These are phyloP conservation scores for Penicillium brevicompactum DNA, from an alignment of 2,329 filamentous ascomycete genomes.

Conservation along the genomic window DNA sequence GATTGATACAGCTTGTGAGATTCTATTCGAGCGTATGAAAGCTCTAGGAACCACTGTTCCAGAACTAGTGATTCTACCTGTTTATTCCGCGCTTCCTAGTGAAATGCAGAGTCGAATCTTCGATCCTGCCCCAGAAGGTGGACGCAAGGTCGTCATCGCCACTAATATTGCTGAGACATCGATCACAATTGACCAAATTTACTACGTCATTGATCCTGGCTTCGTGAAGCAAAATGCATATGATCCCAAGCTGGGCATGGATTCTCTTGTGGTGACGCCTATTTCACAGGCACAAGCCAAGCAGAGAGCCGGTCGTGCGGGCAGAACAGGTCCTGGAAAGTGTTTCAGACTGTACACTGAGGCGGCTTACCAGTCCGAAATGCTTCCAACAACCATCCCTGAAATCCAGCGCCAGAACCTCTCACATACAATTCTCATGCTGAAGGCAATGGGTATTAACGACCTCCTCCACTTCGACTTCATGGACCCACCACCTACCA, in stretches of 20 bases:
- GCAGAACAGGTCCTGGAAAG: constrained; percentile 92
- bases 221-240: constrained; percentile 99
- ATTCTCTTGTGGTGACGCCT: constrained; percentile 90
- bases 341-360: constrained; percentile 96
- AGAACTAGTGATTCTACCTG: constrained; percentile 87
- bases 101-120: constrained; percentile 96
- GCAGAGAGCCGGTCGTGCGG: constrained; percentile 88
- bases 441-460: constrained; percentile 99
- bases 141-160: constrained; percentile 92
- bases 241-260: constrained; percentile 96
- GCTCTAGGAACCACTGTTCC: constrained; percentile 87
- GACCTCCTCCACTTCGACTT: constrained; percentile 97
- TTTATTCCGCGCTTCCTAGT: constrained; percentile 91
- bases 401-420: constrained; percentile 96
- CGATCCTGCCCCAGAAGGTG: constrained; percentile 83
- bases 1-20: constrained; percentile 93
- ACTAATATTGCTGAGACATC: constrained; percentile 98
- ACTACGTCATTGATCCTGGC: constrained; percentile 94
- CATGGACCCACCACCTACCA: constrained; percentile 96
- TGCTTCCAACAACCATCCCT: constrained; percentile 93
- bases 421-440: constrained; percentile 89
- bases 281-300: constrained; percentile 97
- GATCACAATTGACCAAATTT: constrained; percentile 96
- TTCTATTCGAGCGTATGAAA: constrained; percentile 94
- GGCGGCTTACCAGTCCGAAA: constrained; percentile 91